These are phyloP conservation scores for Candida railenensis DNA, from an alignment of 805 yeast species.

Conservation along the genomic window DNA sequence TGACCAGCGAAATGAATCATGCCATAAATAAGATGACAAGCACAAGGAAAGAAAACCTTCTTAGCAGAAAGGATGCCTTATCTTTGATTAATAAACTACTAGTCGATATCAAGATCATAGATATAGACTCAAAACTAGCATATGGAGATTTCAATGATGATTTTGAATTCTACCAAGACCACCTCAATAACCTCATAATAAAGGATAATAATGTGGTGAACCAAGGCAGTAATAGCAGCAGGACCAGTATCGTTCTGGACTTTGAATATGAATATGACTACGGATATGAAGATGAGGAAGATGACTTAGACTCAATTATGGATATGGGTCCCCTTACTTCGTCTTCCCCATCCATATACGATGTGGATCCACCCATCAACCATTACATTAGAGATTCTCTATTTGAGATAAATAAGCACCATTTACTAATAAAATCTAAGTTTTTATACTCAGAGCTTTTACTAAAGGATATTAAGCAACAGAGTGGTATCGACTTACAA, in stretches of 20 bases:
- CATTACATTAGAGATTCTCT: slow-evolving; percentile 2
- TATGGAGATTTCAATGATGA: slow-evolving; percentile 15
- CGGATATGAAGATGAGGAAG: slow-evolving; percentile 5
- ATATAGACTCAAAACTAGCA: slow-evolving; percentile 10
- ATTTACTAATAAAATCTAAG: not conserved
- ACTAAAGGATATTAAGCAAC: not conserved
- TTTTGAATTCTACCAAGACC: slow-evolving; percentile 5
- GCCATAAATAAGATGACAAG: not conserved
- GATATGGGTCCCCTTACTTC: not conserved
- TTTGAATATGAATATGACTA: slow-evolving; percentile 2
- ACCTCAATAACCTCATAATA: not conserved
- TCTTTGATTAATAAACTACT: slow-evolving; percentile 6
- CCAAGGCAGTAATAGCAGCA: not conserved
- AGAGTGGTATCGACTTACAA: not conserved
- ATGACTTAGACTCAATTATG: slow-evolving; percentile 4
- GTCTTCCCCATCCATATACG: slow-evolving; percentile 3
- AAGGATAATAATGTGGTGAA: not conserved
- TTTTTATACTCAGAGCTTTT: not conserved
- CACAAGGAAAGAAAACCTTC: not conserved
- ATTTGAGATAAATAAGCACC: slow-evolving; percentile 3
- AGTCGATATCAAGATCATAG: slow-evolving; percentile 17
- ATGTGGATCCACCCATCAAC: not conserved
- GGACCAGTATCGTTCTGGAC: not conserved
- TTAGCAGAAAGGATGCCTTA: not conserved
- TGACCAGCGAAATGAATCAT: not conserved